phyloP scores from a whole-genome alignment of 2,329 filamentous ascomycete species.

The Sporothrix brasiliensis region DNA sequence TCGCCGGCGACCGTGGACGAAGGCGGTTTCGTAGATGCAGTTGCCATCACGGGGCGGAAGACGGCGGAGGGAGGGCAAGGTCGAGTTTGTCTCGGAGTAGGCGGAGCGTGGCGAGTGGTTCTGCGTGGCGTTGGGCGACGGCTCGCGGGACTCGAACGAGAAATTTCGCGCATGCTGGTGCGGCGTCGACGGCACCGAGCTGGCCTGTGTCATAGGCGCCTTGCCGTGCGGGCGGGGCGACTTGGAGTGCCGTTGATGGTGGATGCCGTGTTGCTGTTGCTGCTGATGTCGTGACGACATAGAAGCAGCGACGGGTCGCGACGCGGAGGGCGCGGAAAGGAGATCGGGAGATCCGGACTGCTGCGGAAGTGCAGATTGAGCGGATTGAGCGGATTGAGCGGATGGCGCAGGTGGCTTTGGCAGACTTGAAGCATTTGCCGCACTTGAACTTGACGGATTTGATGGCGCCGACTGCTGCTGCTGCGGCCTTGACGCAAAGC shows the following conservation, averaged over 20 bases:
- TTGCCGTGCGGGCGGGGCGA: constrained; percentile 38
- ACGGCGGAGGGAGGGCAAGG: constrained; percentile 68
- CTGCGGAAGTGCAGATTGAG: background rate
- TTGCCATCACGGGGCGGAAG: constrained; percentile 61
- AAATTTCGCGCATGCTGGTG: constrained; percentile 85
- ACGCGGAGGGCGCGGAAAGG: constrained; percentile 19
- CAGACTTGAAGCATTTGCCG: background rate
- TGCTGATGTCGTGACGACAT: constrained; percentile 37
- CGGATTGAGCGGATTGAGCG: background rate
- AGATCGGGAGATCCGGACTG: constrained; percentile 29
- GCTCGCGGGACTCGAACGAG: constrained; percentile 74
- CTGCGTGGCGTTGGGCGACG: constrained; percentile 75
- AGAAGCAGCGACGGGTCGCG: constrained; percentile 18
- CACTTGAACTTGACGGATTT: constrained; percentile 1
- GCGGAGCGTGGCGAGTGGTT: constrained; percentile 88
- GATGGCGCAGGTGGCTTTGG: background rate
- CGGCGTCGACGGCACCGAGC: constrained; percentile 89
- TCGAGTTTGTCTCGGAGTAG: constrained; percentile 83
- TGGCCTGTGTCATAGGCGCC: constrained; percentile 63
- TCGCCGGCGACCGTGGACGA: constrained; percentile 77
- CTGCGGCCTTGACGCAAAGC: constrained; percentile 41
- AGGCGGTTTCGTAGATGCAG: constrained; percentile 88
- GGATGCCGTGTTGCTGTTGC: constrained; percentile 16
- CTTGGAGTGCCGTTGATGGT: constrained; percentile 37
- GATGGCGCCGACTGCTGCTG: constrained; percentile 8